A percentile compares a stretch with the other conserved stretches of the same genome.
phyloP scores from a whole-genome alignment of 352 stramenopile genomes.

The Albugo laibachii region DNA sequence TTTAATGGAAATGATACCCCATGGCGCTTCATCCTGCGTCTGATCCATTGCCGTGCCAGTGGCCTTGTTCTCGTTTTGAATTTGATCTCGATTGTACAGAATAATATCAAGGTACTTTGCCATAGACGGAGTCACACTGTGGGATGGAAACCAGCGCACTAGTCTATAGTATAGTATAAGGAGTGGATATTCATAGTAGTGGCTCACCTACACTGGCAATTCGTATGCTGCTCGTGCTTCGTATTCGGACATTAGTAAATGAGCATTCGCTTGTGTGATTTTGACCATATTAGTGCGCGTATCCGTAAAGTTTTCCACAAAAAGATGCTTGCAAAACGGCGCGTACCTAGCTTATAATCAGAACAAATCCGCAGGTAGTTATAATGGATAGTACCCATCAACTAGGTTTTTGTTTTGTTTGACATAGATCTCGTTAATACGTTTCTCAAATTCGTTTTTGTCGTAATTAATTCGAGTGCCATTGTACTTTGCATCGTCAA shows the following conservation, averaged over 20 bases:
- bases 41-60: constrained; percentile 23
- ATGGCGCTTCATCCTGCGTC: constrained; percentile 46
- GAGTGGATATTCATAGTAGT: not conserved
- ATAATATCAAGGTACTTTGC: constrained; percentile 96
- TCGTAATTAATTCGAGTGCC: constrained; percentile 50
- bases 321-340: constrained; percentile 98
- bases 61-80: constrained; percentile 88
- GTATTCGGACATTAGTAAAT: constrained; percentile 86
- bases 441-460: constrained; percentile 50
- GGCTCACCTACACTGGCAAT: constrained; percentile 70
- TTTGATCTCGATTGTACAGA: constrained; percentile 96
- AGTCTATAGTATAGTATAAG: constrained; percentile 18
- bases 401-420: constrained; percentile 35
- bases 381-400: constrained; percentile 20
- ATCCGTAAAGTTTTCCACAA: constrained; percentile 89
- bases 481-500: constrained; percentile 60
- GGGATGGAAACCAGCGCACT: constrained; percentile 81
- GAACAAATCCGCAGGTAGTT: not conserved
- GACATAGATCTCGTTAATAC: constrained; percentile 70
- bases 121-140: constrained; percentile 68
- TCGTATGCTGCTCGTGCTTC: constrained; percentile 87
- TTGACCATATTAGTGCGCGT: constrained; percentile 73
- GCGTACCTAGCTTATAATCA: constrained; percentile 66
- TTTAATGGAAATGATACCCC: constrained; percentile 94
- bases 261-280: constrained; percentile 88